Base-by-base conservation (phyloP, 352 stramenopile species). In the Globisporangium carolinianum region DNA sequence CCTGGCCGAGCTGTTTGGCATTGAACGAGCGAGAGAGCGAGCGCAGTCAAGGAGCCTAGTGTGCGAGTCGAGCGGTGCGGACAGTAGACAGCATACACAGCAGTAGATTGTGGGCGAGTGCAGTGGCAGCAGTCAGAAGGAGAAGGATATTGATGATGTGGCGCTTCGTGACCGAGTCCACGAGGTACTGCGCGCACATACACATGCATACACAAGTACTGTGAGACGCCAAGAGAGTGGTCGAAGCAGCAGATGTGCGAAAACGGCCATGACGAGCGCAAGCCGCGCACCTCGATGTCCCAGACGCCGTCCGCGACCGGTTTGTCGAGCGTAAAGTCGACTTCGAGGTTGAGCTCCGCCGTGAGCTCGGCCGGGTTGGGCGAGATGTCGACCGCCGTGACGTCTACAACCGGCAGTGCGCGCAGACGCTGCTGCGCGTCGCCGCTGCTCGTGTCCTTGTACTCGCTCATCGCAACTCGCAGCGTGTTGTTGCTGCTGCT, bases 131-230 rank as follows among this genome's bases (percentile, higher is more conserved):
- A 58, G 18, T 46, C n/a, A 55, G 47, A 5, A 51, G 47, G 17
- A 60, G 62, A 76, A 86, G 79, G 79, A 94, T 90, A 89, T 91
- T 76, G 65, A 95, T 95, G 59, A 93, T 83, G 68, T 92, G 83
- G 51, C 79, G 81, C 69, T 92, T 89, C 55, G 72, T 76, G 47
- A 92, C 79, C 15, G 81, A 89, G 63, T 95, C 85, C 42, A 92
- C 85, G 17, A 95, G 67, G 57, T 95, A 95, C 82, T 92, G 55
- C 18, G 37, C 42, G 35, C 11, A 10, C 53, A 41, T 35, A 61
- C 15, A 51, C 41, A 36, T 11, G 51, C 41, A 43, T 0, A 53
- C 45, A 47, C 11, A 68, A 6, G 3, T 15, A 42, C 12, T 7
- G 42, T 47, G 42, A 47, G 42, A 32, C 24, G 24, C 24, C 24